A percentile compares a stretch with the other conserved stretches of the same genome.
Evolutionary conservation across 257 asterid species (phyloP).

Genomic region (Verbascum thapsus): DNA sequence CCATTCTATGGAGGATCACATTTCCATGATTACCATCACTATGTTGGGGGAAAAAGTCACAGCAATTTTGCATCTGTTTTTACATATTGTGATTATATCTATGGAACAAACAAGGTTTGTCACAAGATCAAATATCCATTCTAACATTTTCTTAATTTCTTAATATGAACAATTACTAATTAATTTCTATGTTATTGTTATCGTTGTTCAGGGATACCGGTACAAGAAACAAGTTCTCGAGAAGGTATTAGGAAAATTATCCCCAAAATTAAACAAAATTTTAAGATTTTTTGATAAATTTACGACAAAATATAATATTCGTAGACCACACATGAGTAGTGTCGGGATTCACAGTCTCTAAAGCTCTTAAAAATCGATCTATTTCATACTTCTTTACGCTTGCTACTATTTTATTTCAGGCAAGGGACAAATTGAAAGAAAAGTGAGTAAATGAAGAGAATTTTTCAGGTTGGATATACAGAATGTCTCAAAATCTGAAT

Average conservation of each 20-base stretch:
- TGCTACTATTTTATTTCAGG: conserved; percentile 21
- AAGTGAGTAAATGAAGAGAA: conserved; percentile 16
- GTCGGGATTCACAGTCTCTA: no score
- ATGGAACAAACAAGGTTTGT: conserved; percentile 75
- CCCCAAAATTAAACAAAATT: not conserved
- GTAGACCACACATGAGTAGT: no score
- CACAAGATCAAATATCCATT: not conserved
- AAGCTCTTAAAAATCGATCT: not conserved
- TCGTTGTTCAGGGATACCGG: conserved; percentile 52
- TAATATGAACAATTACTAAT: not conserved
- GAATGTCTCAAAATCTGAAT: not conserved
- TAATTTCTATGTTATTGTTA: not conserved
- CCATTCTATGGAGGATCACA: conserved; percentile 83
- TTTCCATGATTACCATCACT: conserved; percentile 82
- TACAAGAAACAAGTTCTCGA: conserved; percentile 50
- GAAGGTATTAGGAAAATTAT: conserved; percentile 49
- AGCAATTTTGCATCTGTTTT: conserved; percentile 82
- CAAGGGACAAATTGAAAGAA: conserved; percentile 34
- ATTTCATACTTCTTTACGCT: not conserved
- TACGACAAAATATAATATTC: no score
- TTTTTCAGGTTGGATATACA: not conserved
- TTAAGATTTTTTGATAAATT: not conserved
- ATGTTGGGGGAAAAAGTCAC: conserved; percentile 68
- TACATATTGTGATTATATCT: conserved; percentile 74
- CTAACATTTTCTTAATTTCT: no score